phyloP scores from a whole-genome alignment of 1,139 yeast genomes.

The Candida mesenterica region DNA sequence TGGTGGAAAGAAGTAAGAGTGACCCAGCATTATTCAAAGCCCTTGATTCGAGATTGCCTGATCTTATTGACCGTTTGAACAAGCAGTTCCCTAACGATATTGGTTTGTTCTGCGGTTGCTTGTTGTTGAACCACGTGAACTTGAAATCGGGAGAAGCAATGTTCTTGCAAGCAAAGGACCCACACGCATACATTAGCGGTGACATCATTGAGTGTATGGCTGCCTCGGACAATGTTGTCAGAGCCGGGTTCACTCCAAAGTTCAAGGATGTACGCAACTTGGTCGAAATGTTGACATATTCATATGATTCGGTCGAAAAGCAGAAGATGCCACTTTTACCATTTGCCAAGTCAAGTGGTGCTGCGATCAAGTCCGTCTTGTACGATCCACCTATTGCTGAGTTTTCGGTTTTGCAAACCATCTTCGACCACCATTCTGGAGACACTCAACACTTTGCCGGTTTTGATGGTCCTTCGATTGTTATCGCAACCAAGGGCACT shows the following conservation, averaged over 20 bases:
- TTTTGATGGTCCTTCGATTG: conserved; percentile 83
- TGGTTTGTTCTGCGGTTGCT: conserved; percentile 94
- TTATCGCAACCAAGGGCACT: conserved; percentile 77
- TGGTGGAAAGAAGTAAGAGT: conserved; percentile 60
- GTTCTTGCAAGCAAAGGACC: conserved; percentile 95
- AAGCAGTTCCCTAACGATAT: conserved; percentile 89
- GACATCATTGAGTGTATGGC: conserved; percentile 99
- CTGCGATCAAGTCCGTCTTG: conserved; percentile 57
- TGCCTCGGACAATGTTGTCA: conserved; percentile 94
- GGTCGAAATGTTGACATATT: conserved; percentile 87
- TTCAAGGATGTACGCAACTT: conserved; percentile 91
- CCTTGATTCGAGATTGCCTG: conserved; percentile 55
- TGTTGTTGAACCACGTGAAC: conserved; percentile 82
- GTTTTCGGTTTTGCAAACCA: conserved; percentile 84
- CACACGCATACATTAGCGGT: conserved; percentile 95
- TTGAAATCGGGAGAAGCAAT: conserved; percentile 93
- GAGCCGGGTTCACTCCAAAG: conserved; percentile 98
- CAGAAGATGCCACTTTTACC: conserved; percentile 79
- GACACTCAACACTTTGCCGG: conserved; percentile 51
- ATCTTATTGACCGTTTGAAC: conserved; percentile 71
- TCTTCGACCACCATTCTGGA: conserved; percentile 43
- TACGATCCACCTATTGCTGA: conserved; percentile 97
- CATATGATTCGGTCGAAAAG: conserved; percentile 83
- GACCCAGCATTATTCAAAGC: conserved; percentile 49
- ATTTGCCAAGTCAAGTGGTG: conserved; percentile 67